phyloP scores from a whole-genome alignment of 2,329 filamentous ascomycete species.

The Fusarium brevicatenulatum region DNA sequence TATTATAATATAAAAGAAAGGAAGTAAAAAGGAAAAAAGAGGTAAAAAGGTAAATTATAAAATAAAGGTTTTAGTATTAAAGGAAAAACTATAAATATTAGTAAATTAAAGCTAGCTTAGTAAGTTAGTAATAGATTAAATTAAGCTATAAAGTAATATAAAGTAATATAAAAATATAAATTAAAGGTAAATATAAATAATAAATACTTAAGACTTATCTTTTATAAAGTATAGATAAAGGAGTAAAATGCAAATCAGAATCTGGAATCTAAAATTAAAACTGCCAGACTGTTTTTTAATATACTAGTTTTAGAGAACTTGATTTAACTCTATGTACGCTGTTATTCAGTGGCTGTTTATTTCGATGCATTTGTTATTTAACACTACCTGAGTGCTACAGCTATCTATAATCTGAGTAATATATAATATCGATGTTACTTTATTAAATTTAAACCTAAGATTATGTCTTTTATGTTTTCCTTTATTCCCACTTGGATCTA shows the following conservation, averaged over 20 bases:
- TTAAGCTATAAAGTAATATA: no score
- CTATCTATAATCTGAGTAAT: neutral
- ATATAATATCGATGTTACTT: neutral
- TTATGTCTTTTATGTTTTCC: accelerated
- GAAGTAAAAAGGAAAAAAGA: no score
- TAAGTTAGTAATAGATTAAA: no score
- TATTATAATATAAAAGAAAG: no score
- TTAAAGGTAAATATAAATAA: no score
- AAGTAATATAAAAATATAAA: no score
- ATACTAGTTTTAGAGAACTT: neutral
- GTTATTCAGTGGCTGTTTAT: neutral
- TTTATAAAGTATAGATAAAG: neutral
- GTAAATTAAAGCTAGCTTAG: no score
- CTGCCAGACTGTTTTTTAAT: neutral
- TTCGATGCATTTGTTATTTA: neutral
- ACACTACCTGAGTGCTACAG: accelerated
- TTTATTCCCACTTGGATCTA: slow-evolving; percentile 44
- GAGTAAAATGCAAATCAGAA: neutral
- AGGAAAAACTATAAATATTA: no score
- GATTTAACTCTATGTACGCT: neutral
- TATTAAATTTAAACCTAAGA: neutral
- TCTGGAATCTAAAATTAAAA: neutral
- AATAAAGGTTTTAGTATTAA: no score
- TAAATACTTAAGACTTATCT: no score
- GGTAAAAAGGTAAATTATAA: no score